These are phyloP conservation scores for Linum trigynum DNA, from an alignment of 345 rosid species.

Conservation along the genomic window DNA sequence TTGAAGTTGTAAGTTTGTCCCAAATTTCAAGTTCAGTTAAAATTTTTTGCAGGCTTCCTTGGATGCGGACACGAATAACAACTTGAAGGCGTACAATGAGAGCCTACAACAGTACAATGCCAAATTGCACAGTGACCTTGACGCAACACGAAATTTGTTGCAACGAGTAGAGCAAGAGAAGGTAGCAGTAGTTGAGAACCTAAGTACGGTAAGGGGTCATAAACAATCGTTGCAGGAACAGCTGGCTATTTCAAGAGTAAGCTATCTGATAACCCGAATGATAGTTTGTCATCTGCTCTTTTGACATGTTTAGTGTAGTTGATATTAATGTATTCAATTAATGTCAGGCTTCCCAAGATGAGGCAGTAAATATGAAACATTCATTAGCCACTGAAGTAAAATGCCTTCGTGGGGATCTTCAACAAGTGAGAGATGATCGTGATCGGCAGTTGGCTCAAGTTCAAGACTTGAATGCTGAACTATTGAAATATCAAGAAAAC, in stretches of 20 bases:
- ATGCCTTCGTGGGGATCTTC: constrained; percentile 71
- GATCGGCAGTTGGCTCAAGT: constrained; percentile 56
- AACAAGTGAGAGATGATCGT: constrained; percentile 79
- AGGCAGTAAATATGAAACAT: constrained; percentile 60
- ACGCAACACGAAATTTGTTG: constrained; percentile 43
- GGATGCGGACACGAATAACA: constrained; percentile 56
- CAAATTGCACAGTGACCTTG: constrained; percentile 62
- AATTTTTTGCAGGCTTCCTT: constrained; percentile 38
- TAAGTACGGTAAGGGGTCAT: constrained; percentile 74
- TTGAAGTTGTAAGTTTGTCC: background rate
- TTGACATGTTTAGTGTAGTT: background rate
- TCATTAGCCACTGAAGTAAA: constrained; percentile 48
- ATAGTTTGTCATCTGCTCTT: background rate
- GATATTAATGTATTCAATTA: background rate
- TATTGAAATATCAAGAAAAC: constrained; percentile 49
- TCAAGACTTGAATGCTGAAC: constrained; percentile 48
- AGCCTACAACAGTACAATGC: constrained; percentile 76
- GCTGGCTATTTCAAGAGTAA: constrained; percentile 56
- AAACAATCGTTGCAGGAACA: constrained; percentile 75
- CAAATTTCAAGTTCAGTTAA: constrained; percentile 1
- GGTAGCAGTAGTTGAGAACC: constrained; percentile 65
- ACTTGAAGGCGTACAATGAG: constrained; percentile 70
- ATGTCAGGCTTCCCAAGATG: constrained; percentile 60
- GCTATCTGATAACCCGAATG: constrained; percentile 3
- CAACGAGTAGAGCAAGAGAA: constrained; percentile 74